Percentiles rank a stretch among this genome's conserved stretches.
Conservation (phyloP, 306 rosid genomes). For the Rosa chinensis region DNA sequence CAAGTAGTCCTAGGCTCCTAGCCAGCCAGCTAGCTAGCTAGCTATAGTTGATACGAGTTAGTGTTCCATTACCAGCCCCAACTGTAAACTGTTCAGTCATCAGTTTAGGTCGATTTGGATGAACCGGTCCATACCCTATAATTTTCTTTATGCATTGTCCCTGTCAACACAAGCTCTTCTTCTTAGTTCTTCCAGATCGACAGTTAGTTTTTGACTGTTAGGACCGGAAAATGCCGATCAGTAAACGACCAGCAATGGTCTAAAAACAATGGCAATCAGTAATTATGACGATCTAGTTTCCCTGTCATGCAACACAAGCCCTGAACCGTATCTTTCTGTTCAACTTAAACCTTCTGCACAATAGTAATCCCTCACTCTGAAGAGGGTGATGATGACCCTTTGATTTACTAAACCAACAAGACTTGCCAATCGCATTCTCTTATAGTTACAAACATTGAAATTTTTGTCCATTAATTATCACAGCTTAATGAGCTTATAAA, state of each 20-base stretch:
- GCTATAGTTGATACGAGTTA: neutral
- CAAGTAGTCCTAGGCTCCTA: neutral
- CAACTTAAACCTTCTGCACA: no score
- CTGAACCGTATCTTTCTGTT: neutral
- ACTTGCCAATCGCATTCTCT: no score
- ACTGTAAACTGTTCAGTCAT: neutral
- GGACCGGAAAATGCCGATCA: neutral
- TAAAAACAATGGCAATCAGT: neutral
- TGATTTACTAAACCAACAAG: neutral
- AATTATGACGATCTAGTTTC: neutral
- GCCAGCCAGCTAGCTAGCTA: neutral
- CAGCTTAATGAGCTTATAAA: no score
- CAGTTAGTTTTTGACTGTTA: neutral
- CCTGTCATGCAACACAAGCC: neutral
- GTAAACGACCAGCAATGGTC: no score
- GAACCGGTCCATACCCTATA: neutral
- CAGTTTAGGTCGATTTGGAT: neutral
- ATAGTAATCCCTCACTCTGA: neutral
- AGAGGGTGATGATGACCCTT: neutral
- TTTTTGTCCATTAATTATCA: no score
- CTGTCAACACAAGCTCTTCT: neutral
- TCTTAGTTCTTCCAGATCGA: neutral
- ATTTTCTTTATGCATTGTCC: neutral
- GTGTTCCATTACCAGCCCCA: neutral
- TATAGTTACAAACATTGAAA: neutral